A percentile compares a stretch with the other conserved stretches of the same genome.
Evolutionary conservation across 495 filamentous ascomycete genomes (phyloP).

Genomic region (Talaromyces stipitatus): DNA sequence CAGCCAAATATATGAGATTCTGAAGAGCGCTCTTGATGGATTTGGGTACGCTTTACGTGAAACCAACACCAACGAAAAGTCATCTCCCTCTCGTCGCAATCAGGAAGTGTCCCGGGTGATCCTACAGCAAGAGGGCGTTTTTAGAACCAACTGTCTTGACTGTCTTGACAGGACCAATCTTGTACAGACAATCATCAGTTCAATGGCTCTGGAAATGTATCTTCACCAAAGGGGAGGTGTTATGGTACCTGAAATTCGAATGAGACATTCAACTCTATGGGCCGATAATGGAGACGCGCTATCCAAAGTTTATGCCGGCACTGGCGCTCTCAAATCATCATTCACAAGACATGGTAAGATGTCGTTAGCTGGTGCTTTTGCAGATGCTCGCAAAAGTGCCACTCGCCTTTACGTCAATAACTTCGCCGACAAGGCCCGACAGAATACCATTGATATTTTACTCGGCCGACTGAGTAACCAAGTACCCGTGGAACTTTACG

Average conservation of each 20-base stretch:
- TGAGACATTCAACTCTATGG: constrained; percentile 86
- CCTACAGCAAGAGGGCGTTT: constrained; percentile 87
- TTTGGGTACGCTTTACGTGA: constrained; percentile 91
- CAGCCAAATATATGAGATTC: constrained; percentile 62
- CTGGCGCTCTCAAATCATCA: constrained; percentile 88
- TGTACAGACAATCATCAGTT: constrained; percentile 89
- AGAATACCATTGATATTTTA: constrained; percentile 90
- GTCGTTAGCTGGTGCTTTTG: constrained; percentile 89
- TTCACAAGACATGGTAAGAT: constrained; percentile 96
- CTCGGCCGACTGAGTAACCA: constrained; percentile 81
- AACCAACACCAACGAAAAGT: constrained; percentile 13
- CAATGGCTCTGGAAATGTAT: constrained; percentile 81
- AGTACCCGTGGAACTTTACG: constrained; percentile 73
- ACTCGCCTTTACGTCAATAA: constrained; percentile 95
- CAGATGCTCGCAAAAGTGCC: constrained; percentile 89
- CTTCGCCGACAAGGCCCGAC: constrained; percentile 85
- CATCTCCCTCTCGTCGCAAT: constrained; percentile 13
- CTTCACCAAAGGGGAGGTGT: constrained; percentile 57
- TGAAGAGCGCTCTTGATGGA: constrained; percentile 67
- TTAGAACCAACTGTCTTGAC: constrained; percentile 93
- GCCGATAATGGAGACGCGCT: constrained; percentile 97
- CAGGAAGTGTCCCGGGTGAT: constrained; percentile 44
- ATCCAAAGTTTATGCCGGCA: constrained; percentile 94
- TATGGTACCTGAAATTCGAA: constrained; percentile 74
- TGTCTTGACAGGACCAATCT: constrained; percentile 95